A percentile compares a stretch with the other conserved stretches of the same genome.
Evolutionary conservation across 2,329 filamentous ascomycete species (phyloP).

Genomic region (Elsinoe fawcettii): DNA sequence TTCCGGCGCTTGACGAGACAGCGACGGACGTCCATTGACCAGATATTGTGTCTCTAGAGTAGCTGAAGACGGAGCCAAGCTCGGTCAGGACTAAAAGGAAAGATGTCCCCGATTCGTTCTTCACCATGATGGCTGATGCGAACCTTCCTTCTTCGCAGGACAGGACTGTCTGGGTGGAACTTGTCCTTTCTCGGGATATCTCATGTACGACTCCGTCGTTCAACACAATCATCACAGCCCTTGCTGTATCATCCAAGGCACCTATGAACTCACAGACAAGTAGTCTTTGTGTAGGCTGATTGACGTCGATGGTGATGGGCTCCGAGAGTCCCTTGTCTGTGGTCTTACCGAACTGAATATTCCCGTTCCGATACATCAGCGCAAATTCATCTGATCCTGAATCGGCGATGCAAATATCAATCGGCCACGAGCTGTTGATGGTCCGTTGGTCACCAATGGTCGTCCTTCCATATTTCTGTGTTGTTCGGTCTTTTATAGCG

Average conservation of each 20-base stretch:
- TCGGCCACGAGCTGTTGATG: background rate
- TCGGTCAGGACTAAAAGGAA: background rate
- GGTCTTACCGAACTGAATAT: background rate
- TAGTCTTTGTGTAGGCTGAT: background rate
- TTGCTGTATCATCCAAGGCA: conserved; percentile 23
- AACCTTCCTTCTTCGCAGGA: conserved; percentile 17
- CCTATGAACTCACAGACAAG: conserved; percentile 46
- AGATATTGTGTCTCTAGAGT: background rate
- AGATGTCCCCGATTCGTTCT: background rate
- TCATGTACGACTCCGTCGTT: conserved; percentile 10
- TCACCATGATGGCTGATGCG: background rate
- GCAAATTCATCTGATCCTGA: background rate
- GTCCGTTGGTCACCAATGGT: background rate
- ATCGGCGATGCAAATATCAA: background rate
- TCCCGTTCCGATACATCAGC: background rate
- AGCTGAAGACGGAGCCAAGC: conserved; percentile 4
- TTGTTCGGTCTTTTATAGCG: conserved; percentile 19
- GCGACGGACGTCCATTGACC: background rate
- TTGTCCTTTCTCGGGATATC: conserved; percentile 14
- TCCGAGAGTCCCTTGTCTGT: background rate
- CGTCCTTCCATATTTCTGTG: background rate
- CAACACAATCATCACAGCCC: conserved; percentile 26
- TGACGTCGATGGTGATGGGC: background rate
- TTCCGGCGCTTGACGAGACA: background rate
- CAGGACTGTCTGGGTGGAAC: conserved; percentile 45